Conservation (phyloP, 1,284 basidiomycete genomes). For the Cryptococcus sp. region DNA sequence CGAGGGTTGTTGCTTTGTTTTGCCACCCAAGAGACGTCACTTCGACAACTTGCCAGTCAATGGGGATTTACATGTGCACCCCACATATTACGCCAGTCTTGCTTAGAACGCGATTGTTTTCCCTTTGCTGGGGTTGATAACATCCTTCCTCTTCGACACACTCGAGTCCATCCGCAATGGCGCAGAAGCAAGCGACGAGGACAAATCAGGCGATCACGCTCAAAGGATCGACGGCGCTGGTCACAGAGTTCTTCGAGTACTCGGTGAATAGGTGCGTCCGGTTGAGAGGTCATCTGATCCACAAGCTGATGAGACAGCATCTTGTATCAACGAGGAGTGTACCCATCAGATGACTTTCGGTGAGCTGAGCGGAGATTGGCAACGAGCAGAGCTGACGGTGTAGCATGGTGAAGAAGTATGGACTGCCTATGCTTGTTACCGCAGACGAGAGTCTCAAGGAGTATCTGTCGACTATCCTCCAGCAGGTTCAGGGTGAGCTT, state of each 20-base stretch:
- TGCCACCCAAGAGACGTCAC: too few species aligned
- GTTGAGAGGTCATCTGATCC: slow-evolving; percentile 7
- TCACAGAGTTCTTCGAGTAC: slow-evolving; percentile 99
- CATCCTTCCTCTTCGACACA: neutral
- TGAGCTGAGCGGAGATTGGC: slow-evolving; percentile 10
- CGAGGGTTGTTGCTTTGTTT: too few species aligned
- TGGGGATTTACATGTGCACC: too few species aligned
- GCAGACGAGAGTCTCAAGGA: slow-evolving; percentile 87
- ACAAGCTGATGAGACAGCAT: slow-evolving; percentile 56
- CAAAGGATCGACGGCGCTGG: slow-evolving; percentile 90
- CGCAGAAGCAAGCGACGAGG: slow-evolving; percentile 43
- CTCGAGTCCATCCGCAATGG: slow-evolving; percentile 27
- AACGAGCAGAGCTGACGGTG: neutral
- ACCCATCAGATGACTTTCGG: slow-evolving; percentile 90
- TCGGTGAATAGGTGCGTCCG: slow-evolving; percentile 81
- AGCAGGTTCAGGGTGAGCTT: slow-evolving; percentile 77
- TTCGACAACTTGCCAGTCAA: too few species aligned
- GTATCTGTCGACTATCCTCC: slow-evolving; percentile 86
- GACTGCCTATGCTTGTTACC: slow-evolving; percentile 89
- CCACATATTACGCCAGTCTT: neutral
- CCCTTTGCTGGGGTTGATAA: neutral
- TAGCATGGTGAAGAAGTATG: slow-evolving; percentile 98
- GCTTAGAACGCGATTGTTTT: neutral
- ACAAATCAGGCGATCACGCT: slow-evolving; percentile 65
- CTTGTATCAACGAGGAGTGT: slow-evolving; percentile 93